Percentiles rank a stretch among this genome's conserved stretches.
Evolutionary conservation across 2,329 filamentous ascomycete genomes (phyloP).

Genomic region (Ophiosphaerella narmari): DNA sequence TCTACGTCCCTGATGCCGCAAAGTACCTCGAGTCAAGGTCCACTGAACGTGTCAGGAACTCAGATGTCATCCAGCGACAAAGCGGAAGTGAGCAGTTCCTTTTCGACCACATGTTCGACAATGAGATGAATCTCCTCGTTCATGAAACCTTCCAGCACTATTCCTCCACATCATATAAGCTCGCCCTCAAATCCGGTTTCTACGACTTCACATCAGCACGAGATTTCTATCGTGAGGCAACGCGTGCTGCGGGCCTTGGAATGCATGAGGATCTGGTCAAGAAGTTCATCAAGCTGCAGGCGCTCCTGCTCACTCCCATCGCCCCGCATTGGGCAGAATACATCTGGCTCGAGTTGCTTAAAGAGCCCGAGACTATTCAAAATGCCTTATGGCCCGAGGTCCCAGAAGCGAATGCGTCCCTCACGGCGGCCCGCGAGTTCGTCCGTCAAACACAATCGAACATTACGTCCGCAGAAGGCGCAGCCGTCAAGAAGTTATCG

Average conservation of each 20-base stretch:
- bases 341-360: constrained; percentile 89
- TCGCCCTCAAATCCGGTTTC: constrained; percentile 62
- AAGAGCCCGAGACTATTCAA: constrained; percentile 76
- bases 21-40: constrained; percentile 50
- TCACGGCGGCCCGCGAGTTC: constrained; percentile 82
- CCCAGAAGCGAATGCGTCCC: constrained; percentile 65
- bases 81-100: constrained; percentile 69
- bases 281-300: constrained; percentile 85
- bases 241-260: constrained; percentile 73
- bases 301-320: constrained; percentile 79
- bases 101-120: constrained; percentile 88
- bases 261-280: constrained; percentile 83
- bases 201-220: constrained; percentile 90
- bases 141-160: constrained; percentile 80
- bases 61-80: constrained; percentile 69
- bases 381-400: constrained; percentile 75
- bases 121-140: constrained; percentile 88
- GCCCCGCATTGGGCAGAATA: constrained; percentile 94
- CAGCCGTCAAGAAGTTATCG: constrained; percentile 82
- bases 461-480: constrained; percentile 84
- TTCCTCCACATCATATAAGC: constrained; percentile 53
- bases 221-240: constrained; percentile 87
- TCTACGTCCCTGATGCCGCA: constrained; percentile 49
- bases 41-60: constrained; percentile 52
- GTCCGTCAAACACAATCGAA: constrained; percentile 74